Conservation (phyloP, 2,329 filamentous ascomycete genomes). For the Cadophora gregata region DNA sequence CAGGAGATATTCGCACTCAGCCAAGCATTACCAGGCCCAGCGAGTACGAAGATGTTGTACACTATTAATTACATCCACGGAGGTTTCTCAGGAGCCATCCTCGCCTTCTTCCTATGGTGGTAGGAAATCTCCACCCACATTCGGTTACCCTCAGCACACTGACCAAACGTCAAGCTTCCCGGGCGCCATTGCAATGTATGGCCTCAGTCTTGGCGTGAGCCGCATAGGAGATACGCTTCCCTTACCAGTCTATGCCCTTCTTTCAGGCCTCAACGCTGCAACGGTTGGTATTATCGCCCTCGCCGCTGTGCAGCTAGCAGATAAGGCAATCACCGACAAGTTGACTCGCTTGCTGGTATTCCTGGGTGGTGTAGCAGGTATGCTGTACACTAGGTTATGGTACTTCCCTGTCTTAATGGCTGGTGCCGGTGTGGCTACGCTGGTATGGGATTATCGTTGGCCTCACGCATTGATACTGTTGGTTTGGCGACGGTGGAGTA, state of each 20-base stretch:
- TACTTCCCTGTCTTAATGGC: constrained; percentile 73
- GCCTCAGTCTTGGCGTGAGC: constrained; percentile 68
- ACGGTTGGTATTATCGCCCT: constrained; percentile 76
- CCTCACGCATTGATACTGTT: constrained; percentile 44
- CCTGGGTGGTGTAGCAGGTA: constrained; percentile 64
- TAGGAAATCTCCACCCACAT: constrained; percentile 8
- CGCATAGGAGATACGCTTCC: constrained; percentile 65
- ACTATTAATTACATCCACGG: constrained; percentile 70
- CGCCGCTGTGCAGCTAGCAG: constrained; percentile 69
- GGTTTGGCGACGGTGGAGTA: not conserved
- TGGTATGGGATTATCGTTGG: constrained; percentile 62
- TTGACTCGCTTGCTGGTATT: constrained; percentile 69
- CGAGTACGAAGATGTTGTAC: constrained; percentile 74
- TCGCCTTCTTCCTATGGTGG: constrained; percentile 42
- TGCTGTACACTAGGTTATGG: constrained; percentile 77
- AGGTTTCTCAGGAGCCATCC: constrained; percentile 61
- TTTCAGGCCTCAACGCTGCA: constrained; percentile 74
- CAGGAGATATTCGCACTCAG: constrained; percentile 75
- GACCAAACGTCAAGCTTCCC: constrained; percentile 57
- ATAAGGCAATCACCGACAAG: constrained; percentile 71
- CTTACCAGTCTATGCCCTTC: constrained; percentile 67
- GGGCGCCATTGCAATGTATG: constrained; percentile 75
- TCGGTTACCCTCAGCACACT: not conserved
- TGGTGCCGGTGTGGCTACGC: constrained; percentile 56
- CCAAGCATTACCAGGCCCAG: constrained; percentile 73